These are phyloP conservation scores for Melastoma malabathricum DNA, from an alignment of 345 rosid genomes.

Conservation along the genomic window DNA sequence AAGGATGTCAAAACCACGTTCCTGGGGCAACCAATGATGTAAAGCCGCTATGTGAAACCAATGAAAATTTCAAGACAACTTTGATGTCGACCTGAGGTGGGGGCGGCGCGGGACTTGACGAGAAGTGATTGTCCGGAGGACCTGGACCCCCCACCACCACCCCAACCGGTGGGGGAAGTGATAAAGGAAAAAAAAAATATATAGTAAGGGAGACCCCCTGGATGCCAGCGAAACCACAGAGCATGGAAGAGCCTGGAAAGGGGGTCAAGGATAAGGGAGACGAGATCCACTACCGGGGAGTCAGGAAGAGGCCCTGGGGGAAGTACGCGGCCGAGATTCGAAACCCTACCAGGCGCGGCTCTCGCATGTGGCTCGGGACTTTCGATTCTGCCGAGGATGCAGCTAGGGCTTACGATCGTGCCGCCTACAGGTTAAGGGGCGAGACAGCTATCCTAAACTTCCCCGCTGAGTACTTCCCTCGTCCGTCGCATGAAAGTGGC, in stretches of 20 bases:
- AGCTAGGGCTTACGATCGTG: conserved; percentile 7
- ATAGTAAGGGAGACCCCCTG: not conserved
- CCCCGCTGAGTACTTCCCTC: conserved; percentile 1
- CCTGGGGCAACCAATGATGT: too few species aligned
- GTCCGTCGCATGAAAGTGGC: too few species aligned
- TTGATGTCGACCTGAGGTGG: too few species aligned
- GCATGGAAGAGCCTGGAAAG: conserved; percentile 5
- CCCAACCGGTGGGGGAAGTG: not conserved
- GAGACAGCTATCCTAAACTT: conserved; percentile 1
- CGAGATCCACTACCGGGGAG: conserved; percentile 2
- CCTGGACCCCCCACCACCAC: not conserved
- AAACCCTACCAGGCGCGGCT: not conserved
- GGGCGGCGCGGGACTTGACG: too few species aligned
- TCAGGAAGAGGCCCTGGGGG: conserved; percentile 7
- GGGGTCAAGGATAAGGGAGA: conserved; percentile 1
- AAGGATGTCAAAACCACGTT: too few species aligned
- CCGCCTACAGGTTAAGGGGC: conserved; percentile 2
- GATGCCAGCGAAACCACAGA: too few species aligned
- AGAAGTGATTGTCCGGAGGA: too few species aligned
- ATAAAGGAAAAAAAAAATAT: not conserved
- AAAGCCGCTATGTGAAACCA: too few species aligned
- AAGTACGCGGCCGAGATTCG: conserved; percentile 6
- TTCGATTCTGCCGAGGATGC: conserved; percentile 5
- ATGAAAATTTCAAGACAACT: too few species aligned
- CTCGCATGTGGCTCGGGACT: conserved; percentile 6